Percentiles rank a stretch among this genome's conserved stretches.
These are phyloP conservation scores for Cercospora sp. DNA, from an alignment of 2,329 filamentous ascomycete species.

Conservation along the genomic window DNA sequence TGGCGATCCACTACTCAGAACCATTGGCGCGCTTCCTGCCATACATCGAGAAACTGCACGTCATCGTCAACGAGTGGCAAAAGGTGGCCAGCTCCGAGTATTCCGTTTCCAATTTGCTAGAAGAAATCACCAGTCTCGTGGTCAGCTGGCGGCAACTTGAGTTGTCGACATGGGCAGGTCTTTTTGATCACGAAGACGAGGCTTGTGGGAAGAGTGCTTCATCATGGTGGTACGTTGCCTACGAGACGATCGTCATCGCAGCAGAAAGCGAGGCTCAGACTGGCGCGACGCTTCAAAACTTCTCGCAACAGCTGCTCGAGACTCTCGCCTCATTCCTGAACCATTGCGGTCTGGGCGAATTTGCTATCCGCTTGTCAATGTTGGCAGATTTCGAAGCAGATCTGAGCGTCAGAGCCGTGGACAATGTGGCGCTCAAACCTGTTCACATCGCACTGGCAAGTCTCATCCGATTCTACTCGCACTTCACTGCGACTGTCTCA, in stretches of 20 bases:
- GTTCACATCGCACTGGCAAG: conserved; percentile 69
- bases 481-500: conserved; percentile 66
- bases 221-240: conserved; percentile 96
- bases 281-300: conserved; percentile 51
- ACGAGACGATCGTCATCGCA: conserved; percentile 78
- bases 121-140: conserved; percentile 75
- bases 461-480: conserved; percentile 72
- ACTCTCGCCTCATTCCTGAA: conserved; percentile 78
- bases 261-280: conserved; percentile 39
- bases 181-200: conserved; percentile 80
- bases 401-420: conserved; percentile 59
- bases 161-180: conserved; percentile 82
- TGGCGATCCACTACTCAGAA: conserved; percentile 74
- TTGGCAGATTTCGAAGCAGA: conserved; percentile 64
- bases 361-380: conserved; percentile 67
- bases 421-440: conserved; percentile 43
- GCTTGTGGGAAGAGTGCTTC: conserved; percentile 76
- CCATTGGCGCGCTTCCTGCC: conserved; percentile 84
- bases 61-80: conserved; percentile 90
- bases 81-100: conserved; percentile 82
- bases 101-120: conserved; percentile 68
- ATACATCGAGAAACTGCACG: conserved; percentile 83
- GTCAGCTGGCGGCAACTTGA: conserved; percentile 90
- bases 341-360: conserved; percentile 77
- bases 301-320: conserved; percentile 69